Evolutionary conservation across 148 eudicot genomes (phyloP).

Genomic region (Gaultheria prostrata): DNA sequence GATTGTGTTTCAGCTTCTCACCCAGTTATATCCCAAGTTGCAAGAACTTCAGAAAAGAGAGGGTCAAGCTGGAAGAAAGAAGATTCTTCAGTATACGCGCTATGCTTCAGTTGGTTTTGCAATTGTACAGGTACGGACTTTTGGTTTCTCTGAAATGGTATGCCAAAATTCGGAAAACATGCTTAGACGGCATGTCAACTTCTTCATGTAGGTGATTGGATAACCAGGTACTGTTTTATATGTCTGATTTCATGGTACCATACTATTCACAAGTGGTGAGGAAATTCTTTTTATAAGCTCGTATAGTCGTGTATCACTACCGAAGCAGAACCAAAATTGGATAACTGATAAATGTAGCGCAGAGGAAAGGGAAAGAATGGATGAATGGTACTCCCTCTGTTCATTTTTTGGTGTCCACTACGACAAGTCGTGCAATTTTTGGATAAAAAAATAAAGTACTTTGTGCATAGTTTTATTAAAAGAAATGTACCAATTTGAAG

Average conservation of each 20-base stretch:
- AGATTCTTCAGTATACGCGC: slow-evolving; percentile 90
- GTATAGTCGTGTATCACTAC: background rate
- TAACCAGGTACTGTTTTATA: background rate
- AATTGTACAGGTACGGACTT: slow-evolving; percentile 73
- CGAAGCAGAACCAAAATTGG: background rate
- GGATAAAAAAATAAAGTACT: background rate
- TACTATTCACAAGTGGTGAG: background rate
- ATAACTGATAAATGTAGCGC: background rate
- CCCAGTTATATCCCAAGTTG: slow-evolving; percentile 93
- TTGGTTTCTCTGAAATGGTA: background rate
- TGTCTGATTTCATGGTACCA: background rate
- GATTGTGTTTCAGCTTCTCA: slow-evolving; percentile 96
- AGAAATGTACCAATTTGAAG: background rate
- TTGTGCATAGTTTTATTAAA: background rate
- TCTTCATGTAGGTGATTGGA: background rate
- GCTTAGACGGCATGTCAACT: background rate
- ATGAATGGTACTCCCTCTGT: background rate
- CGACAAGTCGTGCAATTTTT: background rate
- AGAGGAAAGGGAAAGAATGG: background rate
- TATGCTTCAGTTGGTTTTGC: slow-evolving; percentile 99
- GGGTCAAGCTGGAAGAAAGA: slow-evolving; percentile 99
- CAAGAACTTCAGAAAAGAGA: slow-evolving; percentile 98
- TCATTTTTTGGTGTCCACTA: background rate
- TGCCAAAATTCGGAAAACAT: background rate
- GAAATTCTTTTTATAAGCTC: background rate